phyloP scores from a whole-genome alignment of 805 yeast species.

The Saccharomycopsis fibuligera region DNA sequence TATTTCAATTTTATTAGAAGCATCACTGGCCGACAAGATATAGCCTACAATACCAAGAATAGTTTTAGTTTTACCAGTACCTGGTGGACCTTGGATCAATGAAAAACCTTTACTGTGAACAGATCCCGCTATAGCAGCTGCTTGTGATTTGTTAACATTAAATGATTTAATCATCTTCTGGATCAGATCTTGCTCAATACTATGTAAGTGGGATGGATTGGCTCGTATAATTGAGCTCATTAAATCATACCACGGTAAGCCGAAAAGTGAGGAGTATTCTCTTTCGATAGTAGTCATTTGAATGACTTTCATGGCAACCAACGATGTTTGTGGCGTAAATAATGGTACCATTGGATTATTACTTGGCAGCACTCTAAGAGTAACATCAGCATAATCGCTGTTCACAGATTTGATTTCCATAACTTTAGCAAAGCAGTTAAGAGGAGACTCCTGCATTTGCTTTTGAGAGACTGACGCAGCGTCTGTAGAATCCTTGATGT shows the following conservation, averaged over 20 bases:
- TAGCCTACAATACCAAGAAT: slow-evolving; percentile 88
- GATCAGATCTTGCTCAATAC: slow-evolving; percentile 34
- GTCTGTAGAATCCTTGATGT: slow-evolving; percentile 28
- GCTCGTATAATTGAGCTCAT: slow-evolving; percentile 63
- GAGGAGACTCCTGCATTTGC: slow-evolving; percentile 29
- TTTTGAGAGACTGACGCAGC: slow-evolving; percentile 27
- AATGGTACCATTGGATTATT: slow-evolving; percentile 44
- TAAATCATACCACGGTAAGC: slow-evolving; percentile 76
- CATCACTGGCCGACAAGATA: slow-evolving; percentile 40
- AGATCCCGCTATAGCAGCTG: slow-evolving; percentile 77
- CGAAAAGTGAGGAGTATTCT: slow-evolving; percentile 79
- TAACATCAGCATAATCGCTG: slow-evolving; percentile 66
- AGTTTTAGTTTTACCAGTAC: slow-evolving; percentile 98
- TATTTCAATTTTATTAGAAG: slow-evolving; percentile 29
- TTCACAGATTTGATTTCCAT: slow-evolving; percentile 61
- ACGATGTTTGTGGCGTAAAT: slow-evolving; percentile 55
- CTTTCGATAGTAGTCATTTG: slow-evolving; percentile 91
- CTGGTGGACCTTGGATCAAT: slow-evolving; percentile 97
- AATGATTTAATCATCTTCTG: slow-evolving; percentile 40
- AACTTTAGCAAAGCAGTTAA: slow-evolving; percentile 77
- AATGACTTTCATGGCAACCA: slow-evolving; percentile 69
- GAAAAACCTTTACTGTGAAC: slow-evolving; percentile 69
- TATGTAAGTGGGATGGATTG: slow-evolving; percentile 42
- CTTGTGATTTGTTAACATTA: slow-evolving; percentile 82
- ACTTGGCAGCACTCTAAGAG: slow-evolving; percentile 57